phyloP scores from a whole-genome alignment of 2,329 filamentous ascomycete species.

The Penicillium sp. region DNA sequence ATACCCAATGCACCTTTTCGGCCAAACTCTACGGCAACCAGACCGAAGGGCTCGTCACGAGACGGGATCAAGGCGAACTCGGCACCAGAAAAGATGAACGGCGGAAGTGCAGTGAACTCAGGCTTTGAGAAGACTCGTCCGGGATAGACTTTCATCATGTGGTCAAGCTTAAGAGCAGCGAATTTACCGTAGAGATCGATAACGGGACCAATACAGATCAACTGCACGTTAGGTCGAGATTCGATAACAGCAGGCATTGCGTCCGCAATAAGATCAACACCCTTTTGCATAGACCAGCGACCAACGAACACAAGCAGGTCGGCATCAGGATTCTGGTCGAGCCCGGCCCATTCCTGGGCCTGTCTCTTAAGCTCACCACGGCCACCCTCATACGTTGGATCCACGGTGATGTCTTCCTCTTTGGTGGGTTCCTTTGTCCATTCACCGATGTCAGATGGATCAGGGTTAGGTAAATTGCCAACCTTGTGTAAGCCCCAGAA shows the following conservation, averaged over 20 bases:
- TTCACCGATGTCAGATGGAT: slow-evolving; percentile 61
- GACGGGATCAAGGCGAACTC: slow-evolving; percentile 68
- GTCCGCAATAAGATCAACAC: slow-evolving; percentile 66
- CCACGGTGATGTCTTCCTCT: slow-evolving; percentile 50
- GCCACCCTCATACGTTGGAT: slow-evolving; percentile 54
- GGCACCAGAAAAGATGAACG: slow-evolving; percentile 65
- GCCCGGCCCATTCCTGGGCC: slow-evolving; percentile 65
- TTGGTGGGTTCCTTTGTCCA: slow-evolving; percentile 56
- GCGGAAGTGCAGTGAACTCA: slow-evolving; percentile 64
- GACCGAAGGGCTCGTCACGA: slow-evolving; percentile 66
- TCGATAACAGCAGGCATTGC: slow-evolving; percentile 64
- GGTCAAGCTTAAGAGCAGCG: slow-evolving; percentile 62
- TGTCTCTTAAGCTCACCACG: slow-evolving; percentile 57
- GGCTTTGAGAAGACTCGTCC: slow-evolving; percentile 65
- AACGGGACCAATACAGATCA: slow-evolving; percentile 64
- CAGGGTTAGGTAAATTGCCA: slow-evolving; percentile 63
- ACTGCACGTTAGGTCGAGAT: slow-evolving; percentile 57
- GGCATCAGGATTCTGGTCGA: slow-evolving; percentile 60
- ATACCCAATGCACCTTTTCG: slow-evolving; percentile 66
- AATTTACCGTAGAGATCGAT: slow-evolving; percentile 69
- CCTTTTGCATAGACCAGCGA: slow-evolving; percentile 67
- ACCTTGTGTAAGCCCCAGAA: slow-evolving; percentile 66
- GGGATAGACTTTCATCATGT: slow-evolving; percentile 64
- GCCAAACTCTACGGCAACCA: slow-evolving; percentile 67
- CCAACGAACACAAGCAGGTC: slow-evolving; percentile 68